phyloP scores from a whole-genome alignment of 2,329 filamentous ascomycete species.

The Alternaria novae-zelandiae region DNA sequence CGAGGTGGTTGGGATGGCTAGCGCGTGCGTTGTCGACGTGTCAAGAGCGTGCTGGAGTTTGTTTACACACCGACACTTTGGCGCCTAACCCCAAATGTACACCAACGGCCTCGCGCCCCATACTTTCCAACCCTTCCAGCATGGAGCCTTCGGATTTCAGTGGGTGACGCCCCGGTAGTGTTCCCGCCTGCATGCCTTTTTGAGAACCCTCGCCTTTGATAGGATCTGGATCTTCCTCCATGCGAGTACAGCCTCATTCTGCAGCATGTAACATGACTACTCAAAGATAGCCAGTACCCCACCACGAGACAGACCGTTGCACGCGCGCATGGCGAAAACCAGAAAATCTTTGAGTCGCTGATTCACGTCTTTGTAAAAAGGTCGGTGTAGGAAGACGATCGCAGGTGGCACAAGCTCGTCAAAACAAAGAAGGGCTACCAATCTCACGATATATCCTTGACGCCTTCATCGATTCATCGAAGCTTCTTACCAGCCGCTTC shows the following conservation, averaged over 20 bases:
- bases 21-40: conserved; percentile 30
- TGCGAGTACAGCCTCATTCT: conserved; percentile 11
- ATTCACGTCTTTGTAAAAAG: not conserved
- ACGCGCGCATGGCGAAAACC: conserved; percentile 5
- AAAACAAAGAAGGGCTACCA: not conserved
- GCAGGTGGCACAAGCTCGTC: not conserved
- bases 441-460: not conserved
- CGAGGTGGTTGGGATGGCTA: conserved; percentile 3
- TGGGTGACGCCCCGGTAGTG: not conserved
- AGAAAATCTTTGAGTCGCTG: not conserved
- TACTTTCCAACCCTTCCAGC: conserved; percentile 4
- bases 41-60: conserved; percentile 20
- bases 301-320: not conserved
- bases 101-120: conserved; percentile 10
- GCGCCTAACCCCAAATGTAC: conserved; percentile 21
- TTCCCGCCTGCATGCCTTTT: conserved; percentile 1
- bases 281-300: not conserved
- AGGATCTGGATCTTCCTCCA: conserved; percentile 6
- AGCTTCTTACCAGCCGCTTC: not conserved
- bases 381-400: not conserved
- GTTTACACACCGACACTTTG: conserved; percentile 25
- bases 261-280: not conserved
- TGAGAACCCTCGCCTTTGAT: conserved; percentile 5
- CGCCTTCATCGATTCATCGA: not conserved
- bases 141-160: not conserved